These are phyloP conservation scores for Serendipita vermifera DNA, from an alignment of 768 basidiomycete genomes.

Conservation along the genomic window DNA sequence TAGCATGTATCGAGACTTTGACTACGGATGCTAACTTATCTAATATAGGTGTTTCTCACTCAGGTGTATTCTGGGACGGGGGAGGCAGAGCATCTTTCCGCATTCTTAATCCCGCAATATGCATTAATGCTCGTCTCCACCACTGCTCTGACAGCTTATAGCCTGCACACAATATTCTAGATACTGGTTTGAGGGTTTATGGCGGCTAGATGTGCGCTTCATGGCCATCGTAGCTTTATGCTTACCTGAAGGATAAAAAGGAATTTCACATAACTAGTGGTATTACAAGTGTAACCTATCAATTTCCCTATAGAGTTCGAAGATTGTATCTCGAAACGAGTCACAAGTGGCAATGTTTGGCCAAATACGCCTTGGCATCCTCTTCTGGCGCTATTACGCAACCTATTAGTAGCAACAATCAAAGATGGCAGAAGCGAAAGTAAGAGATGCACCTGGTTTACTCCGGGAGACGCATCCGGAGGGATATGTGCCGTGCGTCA, in stretches of 20 bases:
- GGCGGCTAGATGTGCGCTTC: too few species aligned
- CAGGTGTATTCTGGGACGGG: slow-evolving; percentile 58
- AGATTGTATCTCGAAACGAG: too few species aligned
- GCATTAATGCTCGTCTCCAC: slow-evolving; percentile 29
- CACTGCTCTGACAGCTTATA: slow-evolving; percentile 28
- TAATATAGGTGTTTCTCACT: slow-evolving; percentile 42
- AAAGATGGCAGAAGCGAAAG: not conserved
- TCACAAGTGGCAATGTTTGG: slow-evolving; percentile 9
- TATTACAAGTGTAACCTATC: too few species aligned
- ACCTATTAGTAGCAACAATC: not conserved
- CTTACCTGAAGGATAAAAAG: too few species aligned
- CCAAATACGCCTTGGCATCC: not conserved
- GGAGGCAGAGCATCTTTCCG: slow-evolving; percentile 44
- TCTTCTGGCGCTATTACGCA: not conserved
- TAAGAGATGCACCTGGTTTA: not conserved
- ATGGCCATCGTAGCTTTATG: too few species aligned
- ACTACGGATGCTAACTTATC: not conserved
- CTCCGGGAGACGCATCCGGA: not conserved
- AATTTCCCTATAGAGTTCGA: too few species aligned
- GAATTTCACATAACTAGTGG: too few species aligned
- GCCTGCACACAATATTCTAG: slow-evolving; percentile 27
- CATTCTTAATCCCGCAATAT: slow-evolving; percentile 51
- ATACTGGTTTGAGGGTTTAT: not conserved
- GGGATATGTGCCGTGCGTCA: not conserved
- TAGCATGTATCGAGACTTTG: not conserved